These are phyloP conservation scores for Rhizoctonia solani DNA, from an alignment of 1,284 basidiomycete species.

Conservation along the genomic window DNA sequence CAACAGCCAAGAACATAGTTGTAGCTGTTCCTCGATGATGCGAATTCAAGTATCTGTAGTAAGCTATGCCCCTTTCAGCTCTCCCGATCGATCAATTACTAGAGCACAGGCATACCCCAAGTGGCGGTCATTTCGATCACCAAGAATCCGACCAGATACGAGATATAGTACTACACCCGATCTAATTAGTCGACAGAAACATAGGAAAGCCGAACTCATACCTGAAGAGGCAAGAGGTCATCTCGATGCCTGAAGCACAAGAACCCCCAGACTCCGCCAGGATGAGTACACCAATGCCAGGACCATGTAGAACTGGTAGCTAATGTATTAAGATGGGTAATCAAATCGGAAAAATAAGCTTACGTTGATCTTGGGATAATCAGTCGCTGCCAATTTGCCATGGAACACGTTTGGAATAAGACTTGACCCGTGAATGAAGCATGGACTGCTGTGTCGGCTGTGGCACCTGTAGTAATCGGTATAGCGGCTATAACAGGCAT, in stretches of 20 bases:
- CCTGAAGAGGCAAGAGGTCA: constrained; percentile 86
- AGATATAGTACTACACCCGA: constrained; percentile 80
- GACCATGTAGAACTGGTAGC: constrained; percentile 78
- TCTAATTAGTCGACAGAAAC: constrained; percentile 25
- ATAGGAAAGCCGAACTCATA: constrained; percentile 44
- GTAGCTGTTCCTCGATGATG: constrained; percentile 77
- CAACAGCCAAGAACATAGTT: constrained; percentile 83
- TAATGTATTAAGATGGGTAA: not conserved
- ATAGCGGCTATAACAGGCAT: constrained; percentile 70
- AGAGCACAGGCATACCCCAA: constrained; percentile 59
- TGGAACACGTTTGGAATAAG: constrained; percentile 88
- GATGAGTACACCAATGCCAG: constrained; percentile 78
- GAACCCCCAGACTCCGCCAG: constrained; percentile 80
- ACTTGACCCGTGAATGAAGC: constrained; percentile 83
- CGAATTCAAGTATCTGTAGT: constrained; percentile 89
- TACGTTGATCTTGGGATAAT: constrained; percentile 98
- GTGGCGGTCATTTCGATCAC: constrained; percentile 93
- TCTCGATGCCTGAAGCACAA: constrained; percentile 81
- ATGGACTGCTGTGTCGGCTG: constrained; percentile 53
- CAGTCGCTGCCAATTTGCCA: constrained; percentile 87
- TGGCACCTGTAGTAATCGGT: constrained; percentile 63
- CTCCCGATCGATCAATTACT: not conserved
- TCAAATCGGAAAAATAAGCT: constrained; percentile 45
- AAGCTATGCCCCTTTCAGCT: constrained; percentile 52
- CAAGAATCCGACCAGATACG: constrained; percentile 86